Evolutionary conservation across 495 filamentous ascomycete genomes (phyloP).

Genomic region (Haplographium delicatum): DNA sequence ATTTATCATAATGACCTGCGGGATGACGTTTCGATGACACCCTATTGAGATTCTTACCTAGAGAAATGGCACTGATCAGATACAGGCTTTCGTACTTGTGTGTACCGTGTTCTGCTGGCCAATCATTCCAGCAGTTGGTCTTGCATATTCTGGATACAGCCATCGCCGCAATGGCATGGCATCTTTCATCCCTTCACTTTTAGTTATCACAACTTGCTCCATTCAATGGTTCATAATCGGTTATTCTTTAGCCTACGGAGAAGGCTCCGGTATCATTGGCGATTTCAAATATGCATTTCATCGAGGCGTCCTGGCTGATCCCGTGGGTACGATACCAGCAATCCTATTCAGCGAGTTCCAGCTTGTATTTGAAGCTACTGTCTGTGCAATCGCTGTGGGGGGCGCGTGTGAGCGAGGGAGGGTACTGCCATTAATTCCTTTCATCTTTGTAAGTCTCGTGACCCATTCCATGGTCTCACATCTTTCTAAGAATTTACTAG

Average conservation of each 20-base stretch:
- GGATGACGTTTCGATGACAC: too few species aligned
- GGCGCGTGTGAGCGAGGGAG: slow-evolving; percentile 77
- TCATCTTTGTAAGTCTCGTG: slow-evolving; percentile 56
- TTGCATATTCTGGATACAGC: slow-evolving; percentile 44
- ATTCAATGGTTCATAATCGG: slow-evolving; percentile 99
- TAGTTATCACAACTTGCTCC: slow-evolving; percentile 43
- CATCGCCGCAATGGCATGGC: slow-evolving; percentile 41
- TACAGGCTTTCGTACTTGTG: slow-evolving; percentile 37
- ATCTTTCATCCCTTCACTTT: slow-evolving; percentile 40
- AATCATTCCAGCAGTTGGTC: slow-evolving; percentile 92
- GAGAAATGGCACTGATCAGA: too few species aligned
- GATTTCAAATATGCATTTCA: slow-evolving; percentile 83
- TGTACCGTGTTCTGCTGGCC: slow-evolving; percentile 84
- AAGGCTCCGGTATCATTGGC: slow-evolving; percentile 82
- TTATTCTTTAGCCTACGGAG: slow-evolving; percentile 86
- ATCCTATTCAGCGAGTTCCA: slow-evolving; percentile 77
- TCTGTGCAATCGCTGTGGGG: slow-evolving; percentile 72
- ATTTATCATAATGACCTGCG: too few species aligned
- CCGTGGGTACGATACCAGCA: slow-evolving; percentile 81
- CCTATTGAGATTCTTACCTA: too few species aligned
- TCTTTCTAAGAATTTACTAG: slow-evolving; percentile 68
- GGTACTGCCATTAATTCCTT: slow-evolving; percentile 77
- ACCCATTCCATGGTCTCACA: not conserved
- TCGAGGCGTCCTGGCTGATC: slow-evolving; percentile 67
- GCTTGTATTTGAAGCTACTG: slow-evolving; percentile 75